Evolutionary conservation across 139 green algal genomes (phyloP), one percentile per base, ranked within the genome.

Genomic region (Chlorella sp.): DNA sequence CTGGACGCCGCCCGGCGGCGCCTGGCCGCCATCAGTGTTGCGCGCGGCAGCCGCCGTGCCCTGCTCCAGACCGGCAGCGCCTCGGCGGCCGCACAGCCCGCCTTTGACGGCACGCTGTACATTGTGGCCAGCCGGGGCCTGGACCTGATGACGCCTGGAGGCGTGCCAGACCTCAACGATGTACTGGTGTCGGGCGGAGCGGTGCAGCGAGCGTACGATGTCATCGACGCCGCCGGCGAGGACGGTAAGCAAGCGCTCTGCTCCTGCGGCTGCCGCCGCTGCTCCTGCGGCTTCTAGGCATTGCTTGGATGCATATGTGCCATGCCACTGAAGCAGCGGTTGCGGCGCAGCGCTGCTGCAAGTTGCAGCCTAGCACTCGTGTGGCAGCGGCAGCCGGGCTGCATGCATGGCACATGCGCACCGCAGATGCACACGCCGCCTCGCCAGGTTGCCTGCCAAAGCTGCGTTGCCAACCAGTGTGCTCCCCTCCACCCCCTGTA

Each of bases 171-270:
- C 56, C n/a, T 36, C 0, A 28, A 64, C 12, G 75, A 82, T 16
- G 57, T 82, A 11, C 57, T 82, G 57, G 75, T 70, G 21, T 34
- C 28, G 2, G 57, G 75, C 5, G 57, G 75, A 25, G 75, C 75
- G 0, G 75, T 82, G 75, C 75, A 82, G 75, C 75, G 75, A 28
- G 75, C 75, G 0, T 71, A 71, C 11, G 75, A 82, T 21, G 75
- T 82, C 34, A 82, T 82, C 21, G 75, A 82, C 36, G 34, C 34
- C 25, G 75, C 75, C 21, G 75, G 75, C 75, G 60, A 71, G 3
- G 36, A 56, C 20, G 62, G 75, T 82, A 36, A 32, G 65, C n/a
- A n/a, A n/a, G 16, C 32, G 32, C 65, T n/a, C n/a, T n/a, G n/a
- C n/a, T n/a, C n/a, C n/a, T n/a, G n/a, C n/a, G n/a, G 28, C 64